Evolutionary conservation across 2,329 filamentous ascomycete species (phyloP).

Genomic region (Trichoderma guizhouense): DNA sequence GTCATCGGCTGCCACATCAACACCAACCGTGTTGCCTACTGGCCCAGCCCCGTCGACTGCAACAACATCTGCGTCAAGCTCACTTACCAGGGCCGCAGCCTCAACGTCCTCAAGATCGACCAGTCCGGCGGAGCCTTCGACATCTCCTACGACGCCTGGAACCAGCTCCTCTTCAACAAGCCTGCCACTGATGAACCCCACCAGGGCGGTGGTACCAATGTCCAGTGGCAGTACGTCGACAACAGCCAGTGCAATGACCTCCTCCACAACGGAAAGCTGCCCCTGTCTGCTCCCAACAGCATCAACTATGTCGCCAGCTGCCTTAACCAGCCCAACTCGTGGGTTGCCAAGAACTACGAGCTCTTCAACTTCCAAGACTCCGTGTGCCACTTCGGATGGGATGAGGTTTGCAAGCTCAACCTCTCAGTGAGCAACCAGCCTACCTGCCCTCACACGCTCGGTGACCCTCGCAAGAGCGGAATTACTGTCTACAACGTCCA

Average conservation of each 20-base stretch:
- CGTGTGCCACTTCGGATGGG: constrained; percentile 46
- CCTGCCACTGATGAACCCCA: constrained; percentile 45
- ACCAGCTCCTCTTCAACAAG: constrained; percentile 52
- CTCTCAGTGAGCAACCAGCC: constrained; percentile 50
- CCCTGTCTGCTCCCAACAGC: constrained; percentile 54
- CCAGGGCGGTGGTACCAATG: constrained; percentile 47
- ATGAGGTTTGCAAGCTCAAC: constrained; percentile 51
- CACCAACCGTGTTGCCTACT: constrained; percentile 60
- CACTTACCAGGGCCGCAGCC: constrained; percentile 43
- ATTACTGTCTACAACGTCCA: constrained; percentile 49
- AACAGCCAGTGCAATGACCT: constrained; percentile 48
- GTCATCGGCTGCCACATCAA: constrained; percentile 60
- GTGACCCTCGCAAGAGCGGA: constrained; percentile 26
- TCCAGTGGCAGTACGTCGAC: constrained; percentile 49
- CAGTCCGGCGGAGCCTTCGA: constrained; percentile 54
- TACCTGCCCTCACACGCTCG: constrained; percentile 45
- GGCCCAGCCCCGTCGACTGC: constrained; percentile 52
- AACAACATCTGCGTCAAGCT: constrained; percentile 56
- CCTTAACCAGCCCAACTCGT: constrained; percentile 43
- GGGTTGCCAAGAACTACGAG: constrained; percentile 50
- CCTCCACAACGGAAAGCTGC: constrained; percentile 49
- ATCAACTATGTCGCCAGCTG: constrained; percentile 53
- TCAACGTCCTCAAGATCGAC: constrained; percentile 59
- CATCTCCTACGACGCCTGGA: constrained; percentile 61
- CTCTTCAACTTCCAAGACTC: constrained; percentile 54